Conservation (phyloP, 83 land plant species). For the Picea abies region DNA sequence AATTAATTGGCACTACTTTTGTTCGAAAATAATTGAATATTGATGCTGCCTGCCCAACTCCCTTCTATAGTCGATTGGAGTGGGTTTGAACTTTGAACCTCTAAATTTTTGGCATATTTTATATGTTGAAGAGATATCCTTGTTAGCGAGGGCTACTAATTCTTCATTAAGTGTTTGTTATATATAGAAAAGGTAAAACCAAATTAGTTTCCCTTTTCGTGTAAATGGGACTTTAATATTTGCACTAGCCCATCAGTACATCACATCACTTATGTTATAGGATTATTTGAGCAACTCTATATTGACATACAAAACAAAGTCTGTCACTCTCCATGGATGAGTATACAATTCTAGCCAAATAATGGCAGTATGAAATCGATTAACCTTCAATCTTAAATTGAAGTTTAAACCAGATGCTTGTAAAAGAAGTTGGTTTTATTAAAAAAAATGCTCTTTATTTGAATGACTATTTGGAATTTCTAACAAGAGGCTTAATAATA, state of each 20-base stretch:
- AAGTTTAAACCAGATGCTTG: not conserved
- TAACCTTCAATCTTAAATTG: not conserved
- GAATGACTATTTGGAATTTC: not conserved
- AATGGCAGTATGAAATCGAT: not conserved
- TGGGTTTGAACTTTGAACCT: too few species aligned
- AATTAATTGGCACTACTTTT: too few species aligned
- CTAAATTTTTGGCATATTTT: too few species aligned
- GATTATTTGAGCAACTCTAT: not conserved
- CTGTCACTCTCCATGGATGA: not conserved
- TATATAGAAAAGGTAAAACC: too few species aligned
- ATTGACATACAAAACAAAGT: not conserved
- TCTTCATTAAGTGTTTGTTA: too few species aligned
- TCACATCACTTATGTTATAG: not conserved
- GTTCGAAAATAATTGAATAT: too few species aligned
- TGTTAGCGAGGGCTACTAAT: too few species aligned
- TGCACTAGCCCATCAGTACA: not conserved
- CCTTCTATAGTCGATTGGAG: too few species aligned
- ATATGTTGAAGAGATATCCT: too few species aligned
- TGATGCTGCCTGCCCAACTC: too few species aligned
- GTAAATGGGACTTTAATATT: too few species aligned
- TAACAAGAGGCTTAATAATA: not conserved
- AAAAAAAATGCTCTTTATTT: not conserved
- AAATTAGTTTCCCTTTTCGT: too few species aligned
- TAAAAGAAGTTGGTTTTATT: not conserved
- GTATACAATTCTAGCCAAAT: not conserved